Conservation (phyloP, 345 rosid genomes). For the Ricinus communis region DNA sequence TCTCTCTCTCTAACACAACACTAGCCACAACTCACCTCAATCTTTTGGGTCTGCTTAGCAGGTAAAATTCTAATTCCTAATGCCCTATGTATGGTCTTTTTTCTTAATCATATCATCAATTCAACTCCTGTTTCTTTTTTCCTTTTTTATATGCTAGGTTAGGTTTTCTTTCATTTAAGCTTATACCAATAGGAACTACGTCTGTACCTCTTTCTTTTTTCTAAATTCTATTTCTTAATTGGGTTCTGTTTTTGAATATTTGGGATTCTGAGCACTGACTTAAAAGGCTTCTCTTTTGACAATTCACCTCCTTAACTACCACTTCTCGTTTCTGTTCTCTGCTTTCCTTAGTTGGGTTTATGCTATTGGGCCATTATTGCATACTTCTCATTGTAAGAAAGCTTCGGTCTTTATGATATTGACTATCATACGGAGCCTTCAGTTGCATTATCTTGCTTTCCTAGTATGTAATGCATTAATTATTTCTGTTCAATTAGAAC, state of each 20-base stretch:
- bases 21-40: background rate
- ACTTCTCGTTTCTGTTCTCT: background rate
- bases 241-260: background rate
- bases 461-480: background rate
- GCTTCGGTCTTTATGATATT: background rate
- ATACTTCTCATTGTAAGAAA: background rate
- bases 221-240: background rate
- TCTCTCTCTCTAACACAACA: background rate
- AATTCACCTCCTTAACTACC: background rate
- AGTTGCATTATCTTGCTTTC: background rate
- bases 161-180: background rate
- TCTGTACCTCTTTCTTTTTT: background rate
- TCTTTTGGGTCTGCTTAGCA: constrained; percentile 9
- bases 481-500: background rate
- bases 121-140: background rate
- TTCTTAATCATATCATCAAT: background rate
- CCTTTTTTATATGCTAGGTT: background rate
- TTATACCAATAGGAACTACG: too few species aligned
- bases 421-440: background rate
- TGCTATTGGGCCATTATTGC: background rate
- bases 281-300: background rate
- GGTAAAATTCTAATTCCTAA: background rate
- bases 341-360: background rate
- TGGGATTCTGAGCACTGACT: too few species aligned
- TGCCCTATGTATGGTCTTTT: background rate